Percentiles rank a stretch among this genome's conserved stretches.
These are phyloP conservation scores for Eimeria falciformis DNA, from an alignment of 169 alveolate species.

Conservation along the genomic window DNA sequence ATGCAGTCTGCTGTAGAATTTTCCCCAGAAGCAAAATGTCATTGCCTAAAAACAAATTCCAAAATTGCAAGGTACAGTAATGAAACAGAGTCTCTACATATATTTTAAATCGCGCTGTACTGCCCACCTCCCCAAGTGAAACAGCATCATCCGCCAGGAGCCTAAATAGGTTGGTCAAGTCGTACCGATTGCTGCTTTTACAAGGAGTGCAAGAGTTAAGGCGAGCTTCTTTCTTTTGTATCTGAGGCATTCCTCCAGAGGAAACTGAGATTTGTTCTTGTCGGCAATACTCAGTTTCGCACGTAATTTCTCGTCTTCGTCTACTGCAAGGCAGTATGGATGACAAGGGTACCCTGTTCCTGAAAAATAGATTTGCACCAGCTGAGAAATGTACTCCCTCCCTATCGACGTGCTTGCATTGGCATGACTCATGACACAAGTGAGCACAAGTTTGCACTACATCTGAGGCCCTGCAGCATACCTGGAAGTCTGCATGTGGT, in stretches of 20 bases:
- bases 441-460: too few relatives aligned
- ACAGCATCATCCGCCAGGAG: constrained; percentile 14
- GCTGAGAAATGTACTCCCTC: too few relatives aligned
- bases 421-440: too few relatives aligned
- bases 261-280: constrained; percentile 11
- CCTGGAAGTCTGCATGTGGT: too few relatives aligned
- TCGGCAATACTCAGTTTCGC: constrained; percentile 5
- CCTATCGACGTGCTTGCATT: too few relatives aligned
- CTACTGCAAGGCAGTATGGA: constrained; percentile 66
- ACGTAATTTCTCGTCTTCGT: constrained; percentile 47
- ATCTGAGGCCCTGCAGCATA: too few relatives aligned
- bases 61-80: too few relatives aligned
- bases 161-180: not conserved
- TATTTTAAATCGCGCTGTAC: too few relatives aligned
- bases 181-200: constrained; percentile 66
- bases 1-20: constrained; percentile 71
- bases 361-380: not conserved
- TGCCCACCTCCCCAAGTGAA: not conserved
- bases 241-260: constrained; percentile 57
- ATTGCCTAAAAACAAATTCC: constrained; percentile 22
- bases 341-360: constrained; percentile 73
- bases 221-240: constrained; percentile 60
- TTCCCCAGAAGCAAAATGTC: constrained; percentile 70
- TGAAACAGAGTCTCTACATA: too few relatives aligned
- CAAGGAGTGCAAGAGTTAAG: constrained; percentile 49